These are phyloP conservation scores for Dillenia suffruticosa DNA, from an alignment of 164 flowering plant species.

Conservation along the genomic window DNA sequence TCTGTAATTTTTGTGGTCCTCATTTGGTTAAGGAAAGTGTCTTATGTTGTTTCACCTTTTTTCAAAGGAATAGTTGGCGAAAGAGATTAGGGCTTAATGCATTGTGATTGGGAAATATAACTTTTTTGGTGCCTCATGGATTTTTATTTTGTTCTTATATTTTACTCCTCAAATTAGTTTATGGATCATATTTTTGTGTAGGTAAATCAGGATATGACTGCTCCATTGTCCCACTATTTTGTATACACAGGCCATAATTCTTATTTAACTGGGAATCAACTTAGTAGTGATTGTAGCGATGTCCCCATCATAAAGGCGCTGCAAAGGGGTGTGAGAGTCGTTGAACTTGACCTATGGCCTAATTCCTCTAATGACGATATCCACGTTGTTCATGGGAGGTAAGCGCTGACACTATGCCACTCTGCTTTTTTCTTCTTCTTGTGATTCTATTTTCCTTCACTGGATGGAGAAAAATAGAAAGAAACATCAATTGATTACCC, in stretches of 20 bases:
- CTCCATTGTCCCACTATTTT: constrained; percentile 50
- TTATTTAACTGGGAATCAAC: constrained; percentile 53
- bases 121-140: not conserved
- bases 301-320: constrained; percentile 46
- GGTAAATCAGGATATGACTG: constrained; percentile 54
- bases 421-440: too few species aligned
- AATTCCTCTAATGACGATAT: constrained; percentile 38
- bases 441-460: too few species aligned
- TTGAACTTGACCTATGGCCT: constrained; percentile 62
- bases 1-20: too few species aligned
- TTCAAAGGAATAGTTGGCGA: too few species aligned
- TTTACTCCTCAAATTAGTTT: not conserved
- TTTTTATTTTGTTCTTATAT: not conserved
- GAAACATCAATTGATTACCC: too few species aligned
- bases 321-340: constrained; percentile 44
- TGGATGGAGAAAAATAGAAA: too few species aligned
- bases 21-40: too few species aligned
- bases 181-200: constrained; percentile 3
- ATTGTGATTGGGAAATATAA: too few species aligned
- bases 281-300: constrained; percentile 50
- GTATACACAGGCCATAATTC: constrained; percentile 61
- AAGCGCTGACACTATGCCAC: not conserved
- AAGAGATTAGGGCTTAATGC: too few species aligned
- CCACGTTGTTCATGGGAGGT: constrained; percentile 50
- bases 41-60: too few species aligned